Evolutionary conservation across 2,329 filamentous ascomycete species (phyloP).

Genomic region (Mycosphaerella arachidis): DNA sequence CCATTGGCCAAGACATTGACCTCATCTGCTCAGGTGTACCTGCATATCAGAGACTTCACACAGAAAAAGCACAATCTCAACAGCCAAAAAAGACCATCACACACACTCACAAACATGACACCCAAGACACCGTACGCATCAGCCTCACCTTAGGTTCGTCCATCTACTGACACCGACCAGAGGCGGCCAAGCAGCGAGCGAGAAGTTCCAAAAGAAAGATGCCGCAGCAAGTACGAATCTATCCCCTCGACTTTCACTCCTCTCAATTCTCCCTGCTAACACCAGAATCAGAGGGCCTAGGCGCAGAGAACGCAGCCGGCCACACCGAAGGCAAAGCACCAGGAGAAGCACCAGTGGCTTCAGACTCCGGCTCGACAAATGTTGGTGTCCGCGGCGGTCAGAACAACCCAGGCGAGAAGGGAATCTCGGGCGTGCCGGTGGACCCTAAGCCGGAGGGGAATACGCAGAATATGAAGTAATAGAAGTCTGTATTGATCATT

Average conservation of each 20-base stretch:
- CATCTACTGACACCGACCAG: slow-evolving; percentile 14
- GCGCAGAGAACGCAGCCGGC: slow-evolving; percentile 32
- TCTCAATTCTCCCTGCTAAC: background rate
- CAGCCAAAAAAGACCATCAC: background rate
- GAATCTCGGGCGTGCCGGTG: slow-evolving; percentile 30
- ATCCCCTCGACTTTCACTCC: background rate
- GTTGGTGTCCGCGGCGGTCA: slow-evolving; percentile 29
- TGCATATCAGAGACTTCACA: background rate
- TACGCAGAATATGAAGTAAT: slow-evolving; percentile 28
- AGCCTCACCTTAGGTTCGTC: background rate
- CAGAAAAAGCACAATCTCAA: background rate
- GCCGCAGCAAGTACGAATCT: slow-evolving; percentile 14
- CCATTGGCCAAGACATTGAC: background rate
- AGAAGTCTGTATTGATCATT: background rate
- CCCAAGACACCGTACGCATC: slow-evolving; percentile 24
- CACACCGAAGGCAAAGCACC: slow-evolving; percentile 27
- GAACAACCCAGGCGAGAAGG: slow-evolving; percentile 35
- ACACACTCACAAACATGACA: background rate
- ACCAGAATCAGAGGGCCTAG: slow-evolving; percentile 25
- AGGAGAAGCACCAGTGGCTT: slow-evolving; percentile 33
- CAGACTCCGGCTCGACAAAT: slow-evolving; percentile 32
- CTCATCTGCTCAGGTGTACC: background rate
- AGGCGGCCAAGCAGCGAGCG: slow-evolving; percentile 30
- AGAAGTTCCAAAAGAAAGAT: slow-evolving; percentile 35
- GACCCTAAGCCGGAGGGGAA: slow-evolving; percentile 15